Evolutionary conservation across 2,329 filamentous ascomycete species (phyloP).

Genomic region (Cladophialophora carrionii): DNA sequence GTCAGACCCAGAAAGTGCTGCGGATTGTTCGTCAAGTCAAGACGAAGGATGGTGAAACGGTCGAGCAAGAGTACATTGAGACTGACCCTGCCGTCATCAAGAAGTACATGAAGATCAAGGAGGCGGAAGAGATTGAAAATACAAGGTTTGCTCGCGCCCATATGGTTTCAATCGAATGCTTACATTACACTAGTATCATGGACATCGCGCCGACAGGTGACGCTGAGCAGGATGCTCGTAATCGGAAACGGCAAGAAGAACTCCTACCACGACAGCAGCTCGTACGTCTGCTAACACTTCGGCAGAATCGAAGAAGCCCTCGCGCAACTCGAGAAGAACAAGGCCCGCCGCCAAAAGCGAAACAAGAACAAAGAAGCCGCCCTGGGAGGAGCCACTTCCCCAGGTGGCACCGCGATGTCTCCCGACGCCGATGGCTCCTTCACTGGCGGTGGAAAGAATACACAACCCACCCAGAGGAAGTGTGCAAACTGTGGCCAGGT

Average conservation of each 20-base stretch:
- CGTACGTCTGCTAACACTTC: constrained; percentile 37
- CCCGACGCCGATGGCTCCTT: constrained; percentile 50
- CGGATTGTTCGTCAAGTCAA: constrained; percentile 69
- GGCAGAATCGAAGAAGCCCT: constrained; percentile 55
- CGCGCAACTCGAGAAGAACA: constrained; percentile 76
- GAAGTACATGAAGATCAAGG: constrained; percentile 80
- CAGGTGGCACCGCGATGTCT: constrained; percentile 45
- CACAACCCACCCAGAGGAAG: constrained; percentile 70
- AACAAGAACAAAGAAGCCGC: constrained; percentile 39
- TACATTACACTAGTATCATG: constrained; percentile 27
- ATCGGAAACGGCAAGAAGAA: constrained; percentile 58
- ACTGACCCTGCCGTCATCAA: constrained; percentile 84
- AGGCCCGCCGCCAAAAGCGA: constrained; percentile 66
- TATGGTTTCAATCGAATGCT: constrained; percentile 4
- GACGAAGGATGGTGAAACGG: constrained; percentile 63
- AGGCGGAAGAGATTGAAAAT: constrained; percentile 69
- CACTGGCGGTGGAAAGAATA: constrained; percentile 71
- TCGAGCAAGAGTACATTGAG: constrained; percentile 61
- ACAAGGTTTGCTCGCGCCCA: constrained; percentile 64
- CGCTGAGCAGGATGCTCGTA: constrained; percentile 65
- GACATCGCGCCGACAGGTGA: constrained; percentile 64
- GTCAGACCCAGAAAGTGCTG: constrained; percentile 59
- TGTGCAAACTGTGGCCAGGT: constrained; percentile 97
- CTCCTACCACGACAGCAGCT: not conserved
- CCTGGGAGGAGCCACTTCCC: constrained; percentile 28